Percentiles rank a stretch among this genome's conserved stretches.
phyloP scores from a whole-genome alignment of 352 stramenopile genomes.

The Pythium volutum region DNA sequence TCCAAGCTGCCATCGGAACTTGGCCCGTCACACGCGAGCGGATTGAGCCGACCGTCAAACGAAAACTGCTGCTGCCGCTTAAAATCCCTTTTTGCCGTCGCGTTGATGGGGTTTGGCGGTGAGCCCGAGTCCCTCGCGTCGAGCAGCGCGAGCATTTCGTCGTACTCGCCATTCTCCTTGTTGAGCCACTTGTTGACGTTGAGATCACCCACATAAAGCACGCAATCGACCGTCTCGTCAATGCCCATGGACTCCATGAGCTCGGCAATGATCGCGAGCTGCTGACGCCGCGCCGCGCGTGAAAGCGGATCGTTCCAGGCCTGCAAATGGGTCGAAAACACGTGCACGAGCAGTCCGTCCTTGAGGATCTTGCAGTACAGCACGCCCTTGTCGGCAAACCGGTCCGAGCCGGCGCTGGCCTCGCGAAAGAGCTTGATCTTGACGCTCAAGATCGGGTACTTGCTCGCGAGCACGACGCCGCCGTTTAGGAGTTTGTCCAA shows the following conservation, averaged over 20 bases:
- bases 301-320: constrained; percentile 69
- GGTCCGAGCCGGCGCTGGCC: constrained; percentile 57
- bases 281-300: constrained; percentile 49
- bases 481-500: constrained; percentile 74
- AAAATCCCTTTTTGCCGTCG: constrained; percentile 6
- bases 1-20: constrained; percentile 76
- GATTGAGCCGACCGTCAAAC: constrained; percentile 71
- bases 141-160: constrained; percentile 74
- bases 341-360: constrained; percentile 62
- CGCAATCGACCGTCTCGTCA: constrained; percentile 50
- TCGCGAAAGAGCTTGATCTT: constrained; percentile 72
- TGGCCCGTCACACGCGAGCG: constrained; percentile 54
- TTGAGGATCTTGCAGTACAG: constrained; percentile 83
- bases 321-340: constrained; percentile 76
- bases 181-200: constrained; percentile 82
- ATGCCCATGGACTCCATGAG: constrained; percentile 61
- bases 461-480: constrained; percentile 62
- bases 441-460: constrained; percentile 72
- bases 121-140: constrained; percentile 44
- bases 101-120: background rate
- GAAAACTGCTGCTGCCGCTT: constrained; percentile 44
- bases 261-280: constrained; percentile 61
- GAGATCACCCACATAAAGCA: constrained; percentile 64
- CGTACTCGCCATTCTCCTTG: constrained; percentile 68
- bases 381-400: constrained; percentile 73